Evolutionary conservation across 257 asterid species (phyloP), one percentile per base, ranked within the genome.

Genomic region (Solanum neorickii): DNA sequence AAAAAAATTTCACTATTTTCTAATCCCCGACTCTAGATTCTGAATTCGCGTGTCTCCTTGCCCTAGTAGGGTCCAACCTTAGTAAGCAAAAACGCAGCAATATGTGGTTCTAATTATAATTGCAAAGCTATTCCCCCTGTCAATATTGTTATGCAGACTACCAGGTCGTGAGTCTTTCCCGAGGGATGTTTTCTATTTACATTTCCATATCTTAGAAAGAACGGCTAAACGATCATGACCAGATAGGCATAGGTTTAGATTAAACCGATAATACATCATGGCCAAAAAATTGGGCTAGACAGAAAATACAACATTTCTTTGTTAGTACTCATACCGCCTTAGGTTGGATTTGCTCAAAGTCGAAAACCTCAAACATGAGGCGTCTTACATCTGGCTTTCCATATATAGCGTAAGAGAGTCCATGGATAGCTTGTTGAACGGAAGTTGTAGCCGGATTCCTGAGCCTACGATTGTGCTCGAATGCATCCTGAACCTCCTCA

Each of bases 371-470:
- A 86, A 96, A 96, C 99, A 96, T 96, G 82, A 96, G 99, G 78
- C 99, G 93, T 90, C 99, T 91, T n/a, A 95, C 98, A 6, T 97
- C 99, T 0, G 98, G 97, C 88, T 97, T 97, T 12, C 99, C 99
- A 70, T 97, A 97, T 37, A 97, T 95, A 27, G 98, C 92, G 27
- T 97, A 96, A 0, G 95, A 89, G 44, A 97, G 96, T 47, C 99
- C 99, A 59, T 96, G 99, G 37, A 97, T 92, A 83, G 99, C 98
- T 89, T 97, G 99, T 87, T 97, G 98, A 90, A 95, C 99, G 3
- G 99, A 90, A 39, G 96, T 94, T 11, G 99, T 96, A 23, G 99
- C 99, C 21, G 99, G 99, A 91, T 96, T 96, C 87, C 99, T 94
- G 87, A 96, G 91, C 95, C 98, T 92, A 23, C 99, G 92, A 33